Base-by-base conservation (phyloP, 352 stramenopile genomes). In the Elongisporangium prolatum region DNA sequence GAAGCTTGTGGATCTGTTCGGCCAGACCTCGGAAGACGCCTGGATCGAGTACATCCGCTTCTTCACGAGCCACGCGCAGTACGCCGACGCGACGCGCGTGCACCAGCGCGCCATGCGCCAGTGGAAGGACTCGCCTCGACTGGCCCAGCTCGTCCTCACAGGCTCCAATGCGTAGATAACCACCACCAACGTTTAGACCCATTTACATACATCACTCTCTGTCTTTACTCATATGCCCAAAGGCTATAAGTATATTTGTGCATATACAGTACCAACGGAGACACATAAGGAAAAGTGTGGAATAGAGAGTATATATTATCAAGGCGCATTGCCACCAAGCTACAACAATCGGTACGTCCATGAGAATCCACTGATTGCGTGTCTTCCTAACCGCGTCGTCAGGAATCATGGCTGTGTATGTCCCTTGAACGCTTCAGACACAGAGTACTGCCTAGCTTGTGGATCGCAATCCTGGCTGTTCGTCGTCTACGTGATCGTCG, bases 1-100 rank as follows among this genome's bases (percentile, higher is more conserved):
- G 65, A 91, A 91, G 69, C 60, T 93, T 51, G 69, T 95, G 25
- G 86, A 93, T 52, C 64, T 95, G 3, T 95, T 89, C 37, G 80
- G 86, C 48, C 55, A 56, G 40, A 50, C 58, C 21, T 60, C 74
- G 3, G 80, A 93, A 56, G 80, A 87, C 37, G 74, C 86, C 4
- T 95, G 82, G 80, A 57, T 90, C 64, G 68, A 66, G 54, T 95
- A 95, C 69, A 71, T 93, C 40, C 69, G 63, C 55, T 91, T 92
- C 40, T 84, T 77, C 59, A 63, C 64, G 10, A 64, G 71, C 38
- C 64, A 68, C 14, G 64, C 58, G 21, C 56, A 59, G 37, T 81
- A 72, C 56, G 68, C 72, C 2, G 84, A 95, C 48, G 82, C 86
- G 14, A 84, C 77, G 52, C 63, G 73, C 51, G 70, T 93, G 56